phyloP scores from a whole-genome alignment of 768 basidiomycete genomes.

The Mycena galopus region DNA sequence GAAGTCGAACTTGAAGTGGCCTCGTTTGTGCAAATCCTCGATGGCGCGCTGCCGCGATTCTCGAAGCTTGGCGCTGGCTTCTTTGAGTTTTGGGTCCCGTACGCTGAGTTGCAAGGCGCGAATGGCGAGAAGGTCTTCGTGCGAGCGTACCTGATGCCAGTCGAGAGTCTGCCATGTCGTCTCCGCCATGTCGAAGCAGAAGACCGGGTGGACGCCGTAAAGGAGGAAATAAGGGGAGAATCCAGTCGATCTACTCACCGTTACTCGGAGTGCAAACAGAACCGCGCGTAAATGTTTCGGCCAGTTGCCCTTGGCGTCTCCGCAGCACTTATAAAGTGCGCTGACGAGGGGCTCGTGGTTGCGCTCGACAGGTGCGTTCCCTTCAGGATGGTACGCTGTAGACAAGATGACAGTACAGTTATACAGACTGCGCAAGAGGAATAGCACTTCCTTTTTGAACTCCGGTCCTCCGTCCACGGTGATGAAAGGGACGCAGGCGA shows the following conservation, averaged over 20 bases:
- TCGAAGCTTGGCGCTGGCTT: conserved; percentile 31
- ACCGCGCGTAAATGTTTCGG: conserved; percentile 9
- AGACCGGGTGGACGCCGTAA: conserved; percentile 46
- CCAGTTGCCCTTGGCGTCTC: background rate
- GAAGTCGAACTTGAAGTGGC: no score
- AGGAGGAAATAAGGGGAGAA: conserved; percentile 47
- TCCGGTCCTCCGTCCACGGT: no score
- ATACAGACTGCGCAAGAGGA: conserved; percentile 27
- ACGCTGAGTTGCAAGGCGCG: conserved; percentile 38
- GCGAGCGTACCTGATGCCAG: conserved; percentile 38
- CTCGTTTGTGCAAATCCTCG: no score
- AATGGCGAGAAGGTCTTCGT: conserved; percentile 43
- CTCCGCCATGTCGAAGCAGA: conserved; percentile 47
- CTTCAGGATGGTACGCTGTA: background rate
- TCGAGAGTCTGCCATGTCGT: conserved; percentile 43
- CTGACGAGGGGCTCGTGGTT: background rate
- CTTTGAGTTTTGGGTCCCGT: conserved; percentile 34
- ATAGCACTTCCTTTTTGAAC: no score
- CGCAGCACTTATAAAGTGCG: background rate
- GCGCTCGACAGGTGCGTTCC: background rate
- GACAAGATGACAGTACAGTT: background rate
- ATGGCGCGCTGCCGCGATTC: no score
- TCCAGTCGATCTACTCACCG: conserved; percentile 44
- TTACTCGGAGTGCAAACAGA: conserved; percentile 44
- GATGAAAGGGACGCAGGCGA: no score